Percentiles rank a stretch among this genome's conserved stretches.
Evolutionary conservation across 257 asterid species (phyloP).

Genomic region (Primulina eburnea): DNA sequence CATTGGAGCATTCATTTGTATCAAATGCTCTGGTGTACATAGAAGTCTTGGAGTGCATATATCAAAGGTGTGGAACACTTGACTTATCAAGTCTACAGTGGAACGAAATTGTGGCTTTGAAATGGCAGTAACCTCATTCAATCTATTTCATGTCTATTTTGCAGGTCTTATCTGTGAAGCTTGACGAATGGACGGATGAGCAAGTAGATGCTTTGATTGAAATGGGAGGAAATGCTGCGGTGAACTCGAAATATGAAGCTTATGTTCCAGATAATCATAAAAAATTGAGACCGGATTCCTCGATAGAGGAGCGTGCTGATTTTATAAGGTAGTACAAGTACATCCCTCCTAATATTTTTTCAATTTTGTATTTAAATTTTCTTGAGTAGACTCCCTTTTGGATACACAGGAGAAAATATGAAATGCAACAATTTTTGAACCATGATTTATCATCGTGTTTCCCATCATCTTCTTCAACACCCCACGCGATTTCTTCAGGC

Average conservation of each 20-base stretch:
- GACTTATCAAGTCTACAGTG: too few relatives aligned
- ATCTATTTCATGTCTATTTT: constrained; percentile 14
- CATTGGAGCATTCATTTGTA: constrained; percentile 81
- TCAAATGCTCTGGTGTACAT: constrained; percentile 90
- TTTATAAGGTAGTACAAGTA: constrained; percentile 58
- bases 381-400: constrained; percentile 24
- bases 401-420: constrained; percentile 72
- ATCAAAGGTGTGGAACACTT: constrained; percentile 52
- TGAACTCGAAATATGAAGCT: constrained; percentile 79
- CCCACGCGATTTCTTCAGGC: constrained; percentile 38
- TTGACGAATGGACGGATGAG: constrained; percentile 87
- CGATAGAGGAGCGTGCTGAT: constrained; percentile 65
- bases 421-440: constrained; percentile 60
- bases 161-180: constrained; percentile 77
- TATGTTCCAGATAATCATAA: constrained; percentile 45
- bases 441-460: constrained; percentile 35
- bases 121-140: background rate
- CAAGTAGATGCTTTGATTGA: constrained; percentile 66
- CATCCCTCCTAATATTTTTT: constrained; percentile 9
- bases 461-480: constrained; percentile 45
- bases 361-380: background rate
- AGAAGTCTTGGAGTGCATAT: constrained; percentile 95
- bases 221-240: constrained; percentile 72
- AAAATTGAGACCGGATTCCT: constrained; percentile 67
- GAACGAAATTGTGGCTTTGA: too few relatives aligned